phyloP scores from a whole-genome alignment of 2,329 filamentous ascomycete species.

The Dryadomyces quercivorus region DNA sequence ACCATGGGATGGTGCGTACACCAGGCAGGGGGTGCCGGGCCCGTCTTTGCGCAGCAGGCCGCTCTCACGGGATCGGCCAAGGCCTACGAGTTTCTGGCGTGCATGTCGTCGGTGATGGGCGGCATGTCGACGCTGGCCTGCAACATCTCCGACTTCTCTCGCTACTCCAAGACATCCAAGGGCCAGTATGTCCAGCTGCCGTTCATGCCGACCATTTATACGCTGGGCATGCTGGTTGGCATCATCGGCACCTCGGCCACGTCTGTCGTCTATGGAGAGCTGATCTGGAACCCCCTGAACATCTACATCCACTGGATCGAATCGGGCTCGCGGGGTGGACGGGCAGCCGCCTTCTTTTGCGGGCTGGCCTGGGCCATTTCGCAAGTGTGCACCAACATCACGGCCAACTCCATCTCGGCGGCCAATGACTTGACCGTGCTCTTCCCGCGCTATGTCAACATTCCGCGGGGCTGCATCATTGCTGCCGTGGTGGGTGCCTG shows the following conservation, averaged over 20 bases:
- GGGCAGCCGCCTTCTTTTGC: constrained; percentile 14
- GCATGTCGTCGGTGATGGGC: constrained; percentile 14
- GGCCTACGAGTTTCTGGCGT: constrained; percentile 21
- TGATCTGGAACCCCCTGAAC: constrained; percentile 12
- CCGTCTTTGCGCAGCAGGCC: neutral
- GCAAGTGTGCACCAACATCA: constrained; percentile 13
- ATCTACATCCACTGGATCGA: constrained; percentile 16
- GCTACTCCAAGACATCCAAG: constrained; percentile 22
- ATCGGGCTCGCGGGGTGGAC: constrained; percentile 5
- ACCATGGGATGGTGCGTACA: constrained; percentile 68
- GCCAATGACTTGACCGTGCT: constrained; percentile 21
- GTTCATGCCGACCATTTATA: constrained; percentile 24
- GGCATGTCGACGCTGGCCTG: constrained; percentile 33
- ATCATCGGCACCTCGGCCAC: constrained; percentile 29
- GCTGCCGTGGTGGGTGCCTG: constrained; percentile 14
- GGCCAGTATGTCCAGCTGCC: constrained; percentile 28
- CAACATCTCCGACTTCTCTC: constrained; percentile 31
- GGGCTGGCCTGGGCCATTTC: constrained; percentile 11
- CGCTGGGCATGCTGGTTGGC: constrained; percentile 17
- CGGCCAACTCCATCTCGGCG: constrained; percentile 23
- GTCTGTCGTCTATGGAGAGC: constrained; percentile 25
- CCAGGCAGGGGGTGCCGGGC: constrained; percentile 25
- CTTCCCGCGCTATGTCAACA: constrained; percentile 22
- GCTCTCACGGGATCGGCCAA: neutral
- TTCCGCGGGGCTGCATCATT: constrained; percentile 18